Evolutionary conservation across 2,329 filamentous ascomycete genomes (phyloP), one percentile per base, ranked within the genome.

Genomic region (Fusarium pseudonygamai): DNA sequence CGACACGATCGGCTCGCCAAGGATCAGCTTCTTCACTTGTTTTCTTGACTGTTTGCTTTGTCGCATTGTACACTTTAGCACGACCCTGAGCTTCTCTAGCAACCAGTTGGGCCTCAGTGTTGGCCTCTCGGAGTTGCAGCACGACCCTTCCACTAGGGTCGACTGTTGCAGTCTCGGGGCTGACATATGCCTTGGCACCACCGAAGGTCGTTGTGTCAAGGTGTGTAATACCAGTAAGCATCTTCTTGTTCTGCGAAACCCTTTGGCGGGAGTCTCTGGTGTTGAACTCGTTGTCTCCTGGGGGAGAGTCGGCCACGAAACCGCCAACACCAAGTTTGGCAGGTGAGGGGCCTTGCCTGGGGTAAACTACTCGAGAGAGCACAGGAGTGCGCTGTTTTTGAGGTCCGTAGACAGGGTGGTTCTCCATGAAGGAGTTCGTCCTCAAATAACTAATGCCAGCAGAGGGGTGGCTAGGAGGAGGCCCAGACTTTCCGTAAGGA

Each of bases 381-480:
- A 87, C 82, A 10, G 88, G 85, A 10, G 85, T 75, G 69, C 85
- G 86, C 32, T 83, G 72, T 60, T 79, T 82, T 78, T 90, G 89
- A 15, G 90, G 89, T 5, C 89, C 89, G 75, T 91, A 90, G 28
- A 90, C 74, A 5, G 89, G 87, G 78, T 91, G 89, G 79, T 91
- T 91, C 66, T 89, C 86, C 75, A 88, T 80, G 79, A 84, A 88
- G 43, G 85, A 83, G 42, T 80, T 80, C 3, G 88, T 89, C 59
- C 89, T 87, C 64, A 91, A 82, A 80, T 91, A 91, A 60, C 89
- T 90, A 59, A 91, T 83, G 66, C 89, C 89, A 37, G 87, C 90
- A 20, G 89, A 91, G 8, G 90, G 90, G 73, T 91, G 89, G 26
- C 87, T 89, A 13, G 84, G 82, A 2, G 89, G 90, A n/a, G 89